Evolutionary conservation across 169 alveolate genomes (phyloP), one percentile per base, ranked within the genome.

Genomic region (Perkinsus chesapeaki): DNA sequence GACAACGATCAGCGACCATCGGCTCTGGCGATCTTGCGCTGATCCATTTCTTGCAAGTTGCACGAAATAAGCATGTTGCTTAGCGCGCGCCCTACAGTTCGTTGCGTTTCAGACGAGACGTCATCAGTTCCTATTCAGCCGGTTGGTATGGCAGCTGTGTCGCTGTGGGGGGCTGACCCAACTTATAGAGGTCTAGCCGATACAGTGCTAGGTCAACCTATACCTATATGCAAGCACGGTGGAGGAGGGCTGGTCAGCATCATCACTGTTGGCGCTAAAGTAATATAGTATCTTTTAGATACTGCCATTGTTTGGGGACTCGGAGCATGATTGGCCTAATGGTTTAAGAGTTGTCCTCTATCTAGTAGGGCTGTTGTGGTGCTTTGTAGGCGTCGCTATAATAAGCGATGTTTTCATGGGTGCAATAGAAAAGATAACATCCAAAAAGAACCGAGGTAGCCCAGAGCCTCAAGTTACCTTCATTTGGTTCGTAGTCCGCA

Each of bases 331-430:
- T 34, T 91, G 93, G 93, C 91, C 82, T 3, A 39, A 47, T 27
- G 91, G 48, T 9, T 48, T 92, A 16, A n/a, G 93, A n/a, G 95
- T 93, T 3, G 73, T 94, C 36, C 92, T 94, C 39, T 94, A 94
- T 73, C 82, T 94, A 72, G 39, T 91, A 7, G 95, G 95, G 43
- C 93, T 94, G 60, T 37, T 92, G 9, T 94, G 95, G 95, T 92
- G 92, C 94, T 94, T 94, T 37, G 48, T 92, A 92, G 95, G 95
- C 82, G 95, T 94, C 31, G 95, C 94, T 39, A 91, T 94, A 20
- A 91, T 92, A n/a, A 82, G 94, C 16, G 95, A 94, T 72, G 48
- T 92, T 39, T 94, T 94, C 92, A 94, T 94, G 95, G 92, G 93
- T 39, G 82, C 95, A n/a, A 93, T 93, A 34, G 95, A 93, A 48